phyloP scores from a whole-genome alignment of 805 yeast species.

The Candida hispaniensis region DNA sequence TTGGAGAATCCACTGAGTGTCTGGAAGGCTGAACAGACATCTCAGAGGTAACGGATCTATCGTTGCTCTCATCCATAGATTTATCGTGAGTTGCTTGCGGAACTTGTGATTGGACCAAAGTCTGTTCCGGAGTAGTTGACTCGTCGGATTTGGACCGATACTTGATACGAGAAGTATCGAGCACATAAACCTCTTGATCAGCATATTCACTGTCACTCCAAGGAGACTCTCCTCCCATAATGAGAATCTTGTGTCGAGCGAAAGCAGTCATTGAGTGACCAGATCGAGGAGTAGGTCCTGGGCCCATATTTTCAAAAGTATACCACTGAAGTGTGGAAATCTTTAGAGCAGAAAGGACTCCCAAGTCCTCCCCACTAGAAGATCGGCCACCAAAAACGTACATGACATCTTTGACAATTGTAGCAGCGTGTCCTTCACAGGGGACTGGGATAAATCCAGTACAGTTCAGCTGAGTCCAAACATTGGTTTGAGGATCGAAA shows the following conservation, averaged over 20 bases:
- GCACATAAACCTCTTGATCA: constrained; percentile 49
- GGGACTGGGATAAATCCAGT: constrained; percentile 75
- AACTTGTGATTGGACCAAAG: constrained; percentile 16
- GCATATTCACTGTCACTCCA: constrained; percentile 36
- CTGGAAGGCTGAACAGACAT: no score
- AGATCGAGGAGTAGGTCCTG: constrained; percentile 71
- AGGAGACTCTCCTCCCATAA: constrained; percentile 88
- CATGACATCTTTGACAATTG: constrained; percentile 65
- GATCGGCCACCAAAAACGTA: constrained; percentile 87
- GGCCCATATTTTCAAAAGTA: constrained; percentile 42
- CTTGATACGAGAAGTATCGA: constrained; percentile 44
- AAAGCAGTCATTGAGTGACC: constrained; percentile 82
- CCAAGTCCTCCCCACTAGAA: constrained; percentile 54
- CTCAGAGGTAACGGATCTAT: no score
- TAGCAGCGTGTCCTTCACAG: constrained; percentile 82
- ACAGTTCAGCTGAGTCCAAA: constrained; percentile 63
- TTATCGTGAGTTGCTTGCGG: constrained; percentile 11
- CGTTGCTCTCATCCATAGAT: no score
- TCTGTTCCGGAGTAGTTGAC: constrained; percentile 8
- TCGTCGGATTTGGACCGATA: constrained; percentile 30
- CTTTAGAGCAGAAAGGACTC: constrained; percentile 64
- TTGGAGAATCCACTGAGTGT: no score
- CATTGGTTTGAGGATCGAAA: constrained; percentile 56
- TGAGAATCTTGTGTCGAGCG: constrained; percentile 54
- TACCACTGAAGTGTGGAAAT: constrained; percentile 64